These are phyloP conservation scores for Colletotrichum destructivum DNA, from an alignment of 2,329 filamentous ascomycete species.

Conservation along the genomic window DNA sequence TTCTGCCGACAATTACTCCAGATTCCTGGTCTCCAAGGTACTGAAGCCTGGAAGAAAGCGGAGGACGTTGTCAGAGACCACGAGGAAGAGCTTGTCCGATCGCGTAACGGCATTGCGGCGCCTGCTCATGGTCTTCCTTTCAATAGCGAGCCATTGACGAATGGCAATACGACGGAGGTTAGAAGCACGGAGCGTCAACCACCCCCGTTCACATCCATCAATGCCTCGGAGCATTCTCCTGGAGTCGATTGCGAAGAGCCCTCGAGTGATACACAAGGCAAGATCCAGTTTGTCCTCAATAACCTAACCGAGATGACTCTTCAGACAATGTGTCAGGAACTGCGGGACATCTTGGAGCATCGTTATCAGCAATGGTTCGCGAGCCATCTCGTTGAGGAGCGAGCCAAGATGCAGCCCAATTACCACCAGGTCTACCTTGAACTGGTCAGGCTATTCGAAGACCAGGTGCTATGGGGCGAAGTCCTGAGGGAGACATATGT, in stretches of 20 bases:
- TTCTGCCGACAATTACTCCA: constrained; percentile 90
- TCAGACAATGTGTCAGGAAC: constrained; percentile 84
- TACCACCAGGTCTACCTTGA: constrained; percentile 95
- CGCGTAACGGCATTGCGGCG: constrained; percentile 66
- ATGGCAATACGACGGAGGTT: constrained; percentile 79
- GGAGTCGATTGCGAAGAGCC: constrained; percentile 84
- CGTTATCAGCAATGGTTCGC: constrained; percentile 97
- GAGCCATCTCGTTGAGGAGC: constrained; percentile 92
- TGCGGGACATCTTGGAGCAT: constrained; percentile 83
- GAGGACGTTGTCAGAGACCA: constrained; percentile 83
- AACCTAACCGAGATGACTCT: constrained; percentile 95
- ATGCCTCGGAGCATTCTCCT: constrained; percentile 78
- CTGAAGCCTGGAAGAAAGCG: constrained; percentile 86
- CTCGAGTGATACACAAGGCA: constrained; percentile 87
- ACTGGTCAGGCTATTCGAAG: constrained; percentile 85
- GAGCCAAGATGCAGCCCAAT: constrained; percentile 97
- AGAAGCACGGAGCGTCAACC: constrained; percentile 71
- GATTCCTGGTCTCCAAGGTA: constrained; percentile 85
- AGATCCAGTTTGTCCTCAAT: constrained; percentile 95
- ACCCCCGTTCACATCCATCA: constrained; percentile 83
- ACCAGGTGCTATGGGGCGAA: constrained; percentile 85
- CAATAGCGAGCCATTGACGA: constrained; percentile 70
- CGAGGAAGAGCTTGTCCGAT: constrained; percentile 72
- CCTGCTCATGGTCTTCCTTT: constrained; percentile 53
- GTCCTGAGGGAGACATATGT: constrained; percentile 94